Base-by-base conservation (phyloP, 495 filamentous ascomycete genomes). In the Aspergillus asperescens region DNA sequence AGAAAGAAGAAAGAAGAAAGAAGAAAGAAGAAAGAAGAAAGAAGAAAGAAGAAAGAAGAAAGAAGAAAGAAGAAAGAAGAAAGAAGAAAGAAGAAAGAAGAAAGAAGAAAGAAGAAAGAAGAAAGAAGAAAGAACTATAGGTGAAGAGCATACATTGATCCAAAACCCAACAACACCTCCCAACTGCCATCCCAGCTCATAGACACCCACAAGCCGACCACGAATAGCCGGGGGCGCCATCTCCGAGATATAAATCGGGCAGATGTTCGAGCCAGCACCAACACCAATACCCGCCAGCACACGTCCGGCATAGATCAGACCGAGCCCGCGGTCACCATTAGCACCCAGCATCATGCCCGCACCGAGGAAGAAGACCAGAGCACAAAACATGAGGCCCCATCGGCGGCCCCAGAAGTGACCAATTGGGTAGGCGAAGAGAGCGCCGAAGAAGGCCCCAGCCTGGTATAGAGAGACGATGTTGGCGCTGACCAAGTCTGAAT, bases 161-260 rank as follows among this genome's bases (percentile, higher is more conserved):
- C 81, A 87, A 57, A 87, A 88, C 3, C 85, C 85, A 23, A 85
- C 76, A n/a, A 89, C 67, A 16, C 85, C 85, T 45, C 85, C 85
- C 57, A 86, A 73, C 62, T 88, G 86, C 81, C 84, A 87, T 3
- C 84, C 83, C 39, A 88, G 68, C 64, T 88, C 85, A 58, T 86
- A 89, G 22, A 89, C 76, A 54, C 85, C 83, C 24, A 92, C 86
- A 29, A 94, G 76, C 19, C 88, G 79, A 16, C 88, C 89, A 46
- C 89, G 82, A 58, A 89, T 89, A 49, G 88, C 85, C 57, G 87
- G 87, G 6, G 85, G 88, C 6, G 88, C 80, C 55, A 94, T 79
- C 66, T 94, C 89, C 31, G 87, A 77, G 54, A 88, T 84, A 62
- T 92, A 92, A 27, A 91, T 83, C 1, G 88, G 89, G 23, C 88